phyloP scores from a whole-genome alignment of 495 filamentous ascomycete genomes.

The Aspergillus heteromorphus region DNA sequence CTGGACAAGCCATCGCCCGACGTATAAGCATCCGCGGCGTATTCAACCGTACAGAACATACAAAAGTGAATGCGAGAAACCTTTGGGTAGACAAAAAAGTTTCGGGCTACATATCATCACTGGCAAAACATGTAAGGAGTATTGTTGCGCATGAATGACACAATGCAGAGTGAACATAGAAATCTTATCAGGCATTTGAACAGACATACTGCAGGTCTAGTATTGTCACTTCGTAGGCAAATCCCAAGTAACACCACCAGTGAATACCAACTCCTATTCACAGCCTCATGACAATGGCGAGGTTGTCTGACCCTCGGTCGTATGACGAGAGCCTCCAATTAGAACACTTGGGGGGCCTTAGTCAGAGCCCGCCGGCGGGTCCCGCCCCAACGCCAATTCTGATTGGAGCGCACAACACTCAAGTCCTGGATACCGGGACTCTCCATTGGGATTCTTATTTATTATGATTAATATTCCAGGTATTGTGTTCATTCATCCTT shows the following conservation, averaged over 20 bases:
- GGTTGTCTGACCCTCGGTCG: too few relatives aligned
- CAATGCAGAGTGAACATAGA: background rate
- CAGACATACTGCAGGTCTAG: background rate
- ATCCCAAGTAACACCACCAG: background rate
- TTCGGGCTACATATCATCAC: background rate
- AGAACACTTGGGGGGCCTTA: background rate
- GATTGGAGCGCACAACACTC: background rate
- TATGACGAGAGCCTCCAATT: background rate
- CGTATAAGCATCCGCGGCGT: background rate
- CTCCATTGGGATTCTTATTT: too few relatives aligned
- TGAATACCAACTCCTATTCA: too few relatives aligned
- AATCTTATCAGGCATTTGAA: background rate
- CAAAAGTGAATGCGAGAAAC: background rate
- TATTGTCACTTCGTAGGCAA: background rate
- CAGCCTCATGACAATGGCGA: too few relatives aligned
- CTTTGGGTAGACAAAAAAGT: background rate
- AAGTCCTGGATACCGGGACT: background rate
- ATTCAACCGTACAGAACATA: too few relatives aligned
- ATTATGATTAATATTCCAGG: too few relatives aligned
- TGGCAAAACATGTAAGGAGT: background rate
- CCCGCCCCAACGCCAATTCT: background rate
- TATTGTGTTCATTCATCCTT: too few relatives aligned
- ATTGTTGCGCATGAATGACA: background rate
- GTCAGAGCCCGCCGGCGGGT: background rate
- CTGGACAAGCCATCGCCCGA: slow-evolving; percentile 42